Evolutionary conservation across 2,329 filamentous ascomycete genomes (phyloP).

Genomic region (Cercospora citrullina): DNA sequence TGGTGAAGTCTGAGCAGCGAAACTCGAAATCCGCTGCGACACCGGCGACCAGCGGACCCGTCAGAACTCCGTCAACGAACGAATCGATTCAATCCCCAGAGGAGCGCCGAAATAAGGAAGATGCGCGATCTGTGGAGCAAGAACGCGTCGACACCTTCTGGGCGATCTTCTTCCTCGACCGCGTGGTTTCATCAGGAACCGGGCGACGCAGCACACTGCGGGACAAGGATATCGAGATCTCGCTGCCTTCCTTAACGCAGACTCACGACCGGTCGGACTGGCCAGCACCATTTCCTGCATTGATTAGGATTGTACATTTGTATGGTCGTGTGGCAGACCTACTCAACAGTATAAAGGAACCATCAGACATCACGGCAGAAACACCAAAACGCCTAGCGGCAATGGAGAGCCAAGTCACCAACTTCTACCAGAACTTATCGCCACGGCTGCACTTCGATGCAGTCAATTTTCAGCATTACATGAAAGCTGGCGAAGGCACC

Average conservation of each 20-base stretch:
- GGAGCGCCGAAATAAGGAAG: slow-evolving; percentile 53
- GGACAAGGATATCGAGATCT: slow-evolving; percentile 81
- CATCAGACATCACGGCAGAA: slow-evolving; percentile 71
- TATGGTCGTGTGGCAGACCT: slow-evolving; percentile 83
- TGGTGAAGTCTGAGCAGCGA: slow-evolving; percentile 45
- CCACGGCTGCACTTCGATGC: slow-evolving; percentile 78
- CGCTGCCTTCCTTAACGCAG: slow-evolving; percentile 61
- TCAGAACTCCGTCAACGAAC: slow-evolving; percentile 45
- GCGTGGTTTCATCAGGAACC: slow-evolving; percentile 83
- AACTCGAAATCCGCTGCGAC: slow-evolving; percentile 1
- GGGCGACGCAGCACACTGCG: slow-evolving; percentile 80
- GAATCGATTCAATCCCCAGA: slow-evolving; percentile 55
- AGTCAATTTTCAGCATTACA: slow-evolving; percentile 81
- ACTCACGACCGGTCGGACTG: slow-evolving; percentile 59
- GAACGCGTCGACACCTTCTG: slow-evolving; percentile 86
- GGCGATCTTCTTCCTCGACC: slow-evolving; percentile 81
- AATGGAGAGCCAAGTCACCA: slow-evolving; percentile 80
- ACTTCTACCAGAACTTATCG: slow-evolving; percentile 72
- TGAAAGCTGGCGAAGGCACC: slow-evolving; percentile 76
- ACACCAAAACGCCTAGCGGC: slow-evolving; percentile 68
- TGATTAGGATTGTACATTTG: slow-evolving; percentile 81
- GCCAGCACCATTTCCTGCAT: slow-evolving; percentile 75
- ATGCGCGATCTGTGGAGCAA: slow-evolving; percentile 68
- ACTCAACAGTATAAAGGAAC: slow-evolving; percentile 75
- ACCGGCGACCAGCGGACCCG: slow-evolving; percentile 27